Base-by-base conservation (phyloP, 371 early-diverging fungal genomes). In the Mucor mucedo region DNA sequence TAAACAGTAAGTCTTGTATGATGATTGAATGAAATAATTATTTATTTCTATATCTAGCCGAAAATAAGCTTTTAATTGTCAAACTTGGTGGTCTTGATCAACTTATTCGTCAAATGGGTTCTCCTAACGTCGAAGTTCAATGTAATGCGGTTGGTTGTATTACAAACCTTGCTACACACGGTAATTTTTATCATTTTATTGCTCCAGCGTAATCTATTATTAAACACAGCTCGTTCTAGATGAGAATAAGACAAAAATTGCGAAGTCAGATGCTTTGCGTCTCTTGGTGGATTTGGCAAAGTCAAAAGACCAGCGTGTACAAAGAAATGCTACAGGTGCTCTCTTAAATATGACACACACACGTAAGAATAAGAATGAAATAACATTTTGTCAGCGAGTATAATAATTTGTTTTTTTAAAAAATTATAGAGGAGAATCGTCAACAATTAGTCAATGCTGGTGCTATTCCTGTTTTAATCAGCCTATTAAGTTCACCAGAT, bases 61-160 rank as follows among this genome's bases (percentile, higher is more conserved):
- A 91, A 52, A 95, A 92, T 77, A 95, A 95, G 79, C 73, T 89
- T 44, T 70, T 91, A 58, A 94, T 96, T 64, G 93, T 96, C 52
- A 85, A 89, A 63, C 83, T 93, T 58, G 93, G 95, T 40, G 95
- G 91, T 3, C 77, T 96, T 33, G 94, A 93, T 60, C 94, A 91
- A 39, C 86, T 96, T 29, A 90, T 95, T 62, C 87, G 90, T 61
- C 92, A 93, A 73, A 94, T 94, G 94, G 83, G 89, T 40, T 90
- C 91, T 13, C 87, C 89, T 11, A 93, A 93, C 65, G 89, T 91
- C 28, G 96, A 95, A 68, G 94, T 95, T 6, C 94, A 95, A 73
- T 93, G 94, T 71, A 96, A 96, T 74, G 94, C 96, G 13, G 96
- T 95, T 27, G 96, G 96, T 9, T 95, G 96, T 80, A 94, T 96